phyloP scores from a whole-genome alignment of 1,284 basidiomycete species.

The Cryptococcus floricola region DNA sequence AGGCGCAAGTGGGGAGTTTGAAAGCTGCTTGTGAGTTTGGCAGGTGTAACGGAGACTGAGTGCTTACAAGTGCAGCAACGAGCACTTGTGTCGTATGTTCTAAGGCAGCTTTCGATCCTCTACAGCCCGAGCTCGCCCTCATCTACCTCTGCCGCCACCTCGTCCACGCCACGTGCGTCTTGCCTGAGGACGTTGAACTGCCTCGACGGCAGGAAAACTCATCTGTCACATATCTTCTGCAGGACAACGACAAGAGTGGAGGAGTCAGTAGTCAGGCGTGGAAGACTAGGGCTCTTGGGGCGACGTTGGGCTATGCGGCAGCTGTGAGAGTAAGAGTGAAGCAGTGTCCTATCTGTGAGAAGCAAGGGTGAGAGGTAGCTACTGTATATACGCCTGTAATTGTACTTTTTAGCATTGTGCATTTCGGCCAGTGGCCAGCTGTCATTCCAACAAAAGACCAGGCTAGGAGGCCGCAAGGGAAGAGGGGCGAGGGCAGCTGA shows the following conservation, averaged over 20 bases:
- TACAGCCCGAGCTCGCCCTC: slow-evolving; percentile 50
- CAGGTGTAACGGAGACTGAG: neutral
- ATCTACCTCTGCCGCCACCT: slow-evolving; percentile 84
- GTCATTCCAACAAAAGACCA: neutral
- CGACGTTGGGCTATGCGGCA: slow-evolving; percentile 56
- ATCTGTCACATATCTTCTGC: slow-evolving; percentile 54
- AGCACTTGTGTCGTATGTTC: slow-evolving; percentile 64
- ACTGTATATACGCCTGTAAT: neutral
- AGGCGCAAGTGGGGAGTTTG: slow-evolving; percentile 71
- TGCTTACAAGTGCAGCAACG: slow-evolving; percentile 52
- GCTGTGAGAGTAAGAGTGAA: slow-evolving; percentile 63
- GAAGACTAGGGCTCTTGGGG: slow-evolving; percentile 32
- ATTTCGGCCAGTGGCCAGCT: neutral
- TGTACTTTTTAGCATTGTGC: neutral
- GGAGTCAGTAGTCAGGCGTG: slow-evolving; percentile 58
- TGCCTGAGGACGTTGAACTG: slow-evolving; percentile 38
- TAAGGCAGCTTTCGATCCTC: slow-evolving; percentile 56
- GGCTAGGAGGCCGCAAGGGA: too few relatives aligned
- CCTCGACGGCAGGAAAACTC: slow-evolving; percentile 39
- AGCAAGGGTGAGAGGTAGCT: slow-evolving; percentile 12
- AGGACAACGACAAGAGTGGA: slow-evolving; percentile 63
- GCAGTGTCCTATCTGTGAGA: slow-evolving; percentile 68
- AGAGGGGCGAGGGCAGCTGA: too few relatives aligned
- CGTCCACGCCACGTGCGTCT: slow-evolving; percentile 67
- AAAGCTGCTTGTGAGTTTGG: slow-evolving; percentile 61